Conservation (phyloP, 2,329 filamentous ascomycete genomes). For the Raffaelea deltoideospora region DNA sequence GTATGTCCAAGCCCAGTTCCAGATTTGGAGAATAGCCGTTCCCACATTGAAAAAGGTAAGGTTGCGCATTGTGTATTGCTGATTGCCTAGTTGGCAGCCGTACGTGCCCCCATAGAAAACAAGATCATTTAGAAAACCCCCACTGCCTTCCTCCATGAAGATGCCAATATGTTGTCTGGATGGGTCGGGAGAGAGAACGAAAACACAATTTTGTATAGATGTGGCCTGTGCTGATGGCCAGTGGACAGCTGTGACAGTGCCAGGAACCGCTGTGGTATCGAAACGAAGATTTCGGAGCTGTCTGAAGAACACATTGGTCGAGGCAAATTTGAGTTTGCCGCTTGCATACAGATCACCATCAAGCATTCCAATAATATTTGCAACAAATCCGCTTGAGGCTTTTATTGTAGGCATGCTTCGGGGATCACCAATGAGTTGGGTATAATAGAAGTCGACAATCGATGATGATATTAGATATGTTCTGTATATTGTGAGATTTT, state of each 20-base stretch:
- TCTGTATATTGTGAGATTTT: constrained; percentile 3
- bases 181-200: constrained; percentile 29
- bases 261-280: constrained; percentile 10
- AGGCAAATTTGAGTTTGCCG: constrained; percentile 27
- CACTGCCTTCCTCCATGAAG: constrained; percentile 48
- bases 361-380: constrained; percentile 25
- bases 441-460: constrained; percentile 13
- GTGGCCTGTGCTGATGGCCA: constrained; percentile 57
- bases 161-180: constrained; percentile 40
- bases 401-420: constrained; percentile 12
- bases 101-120: constrained; percentile 55
- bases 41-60: constrained; percentile 48
- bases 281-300: constrained; percentile 13
- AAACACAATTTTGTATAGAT: constrained; percentile 41
- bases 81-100: constrained; percentile 42
- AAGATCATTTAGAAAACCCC: constrained; percentile 54
- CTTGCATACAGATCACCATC: constrained; percentile 30
- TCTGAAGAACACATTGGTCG: constrained; percentile 37
- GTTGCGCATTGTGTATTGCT: constrained; percentile 59
- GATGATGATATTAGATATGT: constrained; percentile 11
- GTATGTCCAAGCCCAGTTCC: constrained; percentile 67
- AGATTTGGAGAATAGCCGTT: constrained; percentile 55
- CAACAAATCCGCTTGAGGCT: constrained; percentile 25
- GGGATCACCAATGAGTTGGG: constrained; percentile 11
- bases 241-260: constrained; percentile 26